phyloP scores from a whole-genome alignment of 768 basidiomycete genomes.

The Mycena rebaudengoi region DNA sequence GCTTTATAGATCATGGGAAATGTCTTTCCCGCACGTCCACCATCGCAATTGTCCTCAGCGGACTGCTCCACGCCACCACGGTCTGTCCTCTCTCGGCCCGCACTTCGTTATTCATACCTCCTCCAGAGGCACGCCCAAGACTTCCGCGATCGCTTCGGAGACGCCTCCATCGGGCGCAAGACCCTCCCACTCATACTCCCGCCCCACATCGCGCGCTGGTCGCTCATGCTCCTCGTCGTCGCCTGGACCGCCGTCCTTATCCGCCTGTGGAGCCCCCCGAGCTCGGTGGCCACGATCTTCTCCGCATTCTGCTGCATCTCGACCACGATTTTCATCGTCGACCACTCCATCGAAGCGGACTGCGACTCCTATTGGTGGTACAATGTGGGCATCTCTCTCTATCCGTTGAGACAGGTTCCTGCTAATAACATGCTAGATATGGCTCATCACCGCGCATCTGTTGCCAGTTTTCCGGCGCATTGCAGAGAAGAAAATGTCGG shows the following conservation, averaged over 20 bases:
- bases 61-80: constrained; percentile 46
- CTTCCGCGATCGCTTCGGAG: constrained; percentile 31
- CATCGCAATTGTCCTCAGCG: constrained; percentile 38
- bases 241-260: constrained; percentile 24
- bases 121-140: constrained; percentile 32
- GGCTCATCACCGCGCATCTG: constrained; percentile 16
- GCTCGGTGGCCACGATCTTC: constrained; percentile 1
- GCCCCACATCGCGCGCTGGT: constrained; percentile 29
- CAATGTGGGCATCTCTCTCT: constrained; percentile 18
- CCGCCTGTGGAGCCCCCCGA: constrained; percentile 27
- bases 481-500: too few relatives aligned
- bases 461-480: constrained; percentile 15
- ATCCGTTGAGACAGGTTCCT: neutral
- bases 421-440: neutral
- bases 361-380: constrained; percentile 29
- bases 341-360: constrained; percentile 28
- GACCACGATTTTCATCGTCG: constrained; percentile 19
- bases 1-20: constrained; percentile 30
- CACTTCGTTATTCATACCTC: neutral
- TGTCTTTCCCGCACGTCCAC: constrained; percentile 21
- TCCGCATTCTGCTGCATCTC: constrained; percentile 9
- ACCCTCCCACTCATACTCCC: constrained; percentile 31
- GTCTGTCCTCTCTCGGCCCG: constrained; percentile 23
- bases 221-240: constrained; percentile 19
- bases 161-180: constrained; percentile 31